phyloP scores from a whole-genome alignment of 2,329 filamentous ascomycete species.

The Pyrenochaeta sp. region DNA sequence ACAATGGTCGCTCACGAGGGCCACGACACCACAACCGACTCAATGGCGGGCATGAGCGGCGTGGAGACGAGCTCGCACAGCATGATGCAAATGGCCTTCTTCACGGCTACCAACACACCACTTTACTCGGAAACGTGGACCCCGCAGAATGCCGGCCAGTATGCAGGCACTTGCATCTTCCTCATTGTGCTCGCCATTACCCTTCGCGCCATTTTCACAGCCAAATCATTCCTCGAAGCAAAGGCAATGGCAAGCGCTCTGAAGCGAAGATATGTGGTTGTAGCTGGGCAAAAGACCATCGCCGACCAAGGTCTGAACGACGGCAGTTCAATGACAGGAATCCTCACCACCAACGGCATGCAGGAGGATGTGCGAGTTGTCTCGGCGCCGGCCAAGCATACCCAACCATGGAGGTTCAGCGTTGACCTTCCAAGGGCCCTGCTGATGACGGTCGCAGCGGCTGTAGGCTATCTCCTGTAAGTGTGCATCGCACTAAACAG shows the following conservation, averaged over 20 bases:
- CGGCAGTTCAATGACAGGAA: constrained; percentile 68
- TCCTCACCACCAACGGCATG: constrained; percentile 77
- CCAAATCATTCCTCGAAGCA: constrained; percentile 67
- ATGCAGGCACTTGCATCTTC: constrained; percentile 93
- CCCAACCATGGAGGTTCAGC: constrained; percentile 80
- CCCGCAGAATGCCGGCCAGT: constrained; percentile 72
- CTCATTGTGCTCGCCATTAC: constrained; percentile 77
- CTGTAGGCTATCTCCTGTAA: constrained; percentile 85
- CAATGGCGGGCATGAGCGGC: constrained; percentile 29
- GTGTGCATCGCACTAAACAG: constrained; percentile 48
- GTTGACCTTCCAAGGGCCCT: constrained; percentile 78
- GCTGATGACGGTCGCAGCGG: constrained; percentile 76
- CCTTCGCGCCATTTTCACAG: constrained; percentile 75
- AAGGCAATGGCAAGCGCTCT: constrained; percentile 77
- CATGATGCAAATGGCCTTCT: constrained; percentile 70
- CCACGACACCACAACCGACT: constrained; percentile 25
- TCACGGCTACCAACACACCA: constrained; percentile 67
- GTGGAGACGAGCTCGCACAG: constrained; percentile 30
- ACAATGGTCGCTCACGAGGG: constrained; percentile 46
- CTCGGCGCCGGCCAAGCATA: constrained; percentile 61
- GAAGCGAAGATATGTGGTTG: constrained; percentile 78
- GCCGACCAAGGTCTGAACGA: constrained; percentile 65
- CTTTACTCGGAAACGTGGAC: constrained; percentile 78
- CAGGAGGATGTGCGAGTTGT: constrained; percentile 84
- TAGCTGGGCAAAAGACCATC: constrained; percentile 69